Conservation (phyloP, 2,329 filamentous ascomycete species). For the Phyllosticta citriasiana region DNA sequence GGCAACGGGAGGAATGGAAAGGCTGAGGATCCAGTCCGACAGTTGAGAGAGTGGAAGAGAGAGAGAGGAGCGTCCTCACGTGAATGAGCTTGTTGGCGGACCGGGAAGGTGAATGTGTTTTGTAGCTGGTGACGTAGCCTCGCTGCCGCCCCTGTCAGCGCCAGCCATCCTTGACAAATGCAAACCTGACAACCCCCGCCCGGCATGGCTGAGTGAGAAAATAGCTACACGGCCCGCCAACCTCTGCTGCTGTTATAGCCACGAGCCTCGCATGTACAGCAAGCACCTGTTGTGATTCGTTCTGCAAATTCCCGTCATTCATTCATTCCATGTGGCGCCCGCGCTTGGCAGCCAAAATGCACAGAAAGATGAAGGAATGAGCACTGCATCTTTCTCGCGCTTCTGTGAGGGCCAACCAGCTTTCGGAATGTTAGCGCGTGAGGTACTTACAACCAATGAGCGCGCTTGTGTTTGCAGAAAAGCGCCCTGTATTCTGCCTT, state of each 20-base stretch:
- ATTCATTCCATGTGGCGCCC: background rate
- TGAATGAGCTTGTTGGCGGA: background rate
- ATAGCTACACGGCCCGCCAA: background rate
- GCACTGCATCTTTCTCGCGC: background rate
- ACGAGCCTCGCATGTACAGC: background rate
- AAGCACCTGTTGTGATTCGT: background rate
- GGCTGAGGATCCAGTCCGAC: background rate
- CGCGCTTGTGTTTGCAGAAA: background rate
- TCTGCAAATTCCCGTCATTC: background rate
- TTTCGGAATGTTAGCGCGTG: background rate
- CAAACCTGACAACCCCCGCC: background rate
- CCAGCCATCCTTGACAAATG: background rate
- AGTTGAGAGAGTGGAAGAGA: background rate
- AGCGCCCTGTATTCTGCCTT: background rate
- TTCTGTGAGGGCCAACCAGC: background rate
- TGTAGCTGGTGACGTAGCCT: background rate
- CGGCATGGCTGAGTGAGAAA: background rate
- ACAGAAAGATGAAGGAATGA: background rate
- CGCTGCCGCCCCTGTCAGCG: background rate
- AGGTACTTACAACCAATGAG: background rate
- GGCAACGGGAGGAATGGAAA: background rate
- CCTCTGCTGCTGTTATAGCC: background rate
- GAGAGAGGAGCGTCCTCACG: background rate
- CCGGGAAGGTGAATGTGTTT: background rate
- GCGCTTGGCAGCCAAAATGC: background rate